These are phyloP conservation scores for Rubia occidens DNA, from an alignment of 305 asterid species.

Conservation along the genomic window DNA sequence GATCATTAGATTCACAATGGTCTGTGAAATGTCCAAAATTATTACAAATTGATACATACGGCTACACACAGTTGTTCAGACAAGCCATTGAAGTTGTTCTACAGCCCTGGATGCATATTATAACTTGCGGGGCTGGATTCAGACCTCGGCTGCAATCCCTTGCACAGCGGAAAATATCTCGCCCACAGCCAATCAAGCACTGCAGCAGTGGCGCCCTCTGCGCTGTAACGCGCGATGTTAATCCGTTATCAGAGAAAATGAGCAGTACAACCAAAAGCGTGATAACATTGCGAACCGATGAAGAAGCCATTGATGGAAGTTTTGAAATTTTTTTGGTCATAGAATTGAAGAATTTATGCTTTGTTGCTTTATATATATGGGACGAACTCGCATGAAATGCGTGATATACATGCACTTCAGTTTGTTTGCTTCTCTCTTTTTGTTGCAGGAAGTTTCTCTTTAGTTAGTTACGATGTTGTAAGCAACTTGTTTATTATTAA, in stretches of 20 bases:
- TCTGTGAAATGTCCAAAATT: neutral
- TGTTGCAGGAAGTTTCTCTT: neutral
- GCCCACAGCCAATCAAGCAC: neutral
- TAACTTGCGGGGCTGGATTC: neutral
- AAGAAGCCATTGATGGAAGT: neutral
- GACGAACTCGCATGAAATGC: neutral
- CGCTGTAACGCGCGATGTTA: neutral
- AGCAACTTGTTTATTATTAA: too few species aligned
- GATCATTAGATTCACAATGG: neutral
- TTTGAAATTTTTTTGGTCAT: neutral
- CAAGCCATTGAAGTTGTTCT: neutral
- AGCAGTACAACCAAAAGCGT: neutral
- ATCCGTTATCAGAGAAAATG: neutral
- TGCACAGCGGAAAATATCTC: neutral
- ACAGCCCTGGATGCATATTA: neutral
- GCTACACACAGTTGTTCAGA: neutral
- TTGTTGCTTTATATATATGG: neutral
- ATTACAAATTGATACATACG: neutral
- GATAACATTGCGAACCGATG: neutral
- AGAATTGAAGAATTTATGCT: neutral
- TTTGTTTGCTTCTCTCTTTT: neutral
- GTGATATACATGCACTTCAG: neutral
- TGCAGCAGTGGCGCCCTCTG: neutral
- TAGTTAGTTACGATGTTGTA: neutral
- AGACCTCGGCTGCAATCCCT: neutral